phyloP scores from a whole-genome alignment of 805 yeast species.

The Wickerhamiella domercqiae region DNA sequence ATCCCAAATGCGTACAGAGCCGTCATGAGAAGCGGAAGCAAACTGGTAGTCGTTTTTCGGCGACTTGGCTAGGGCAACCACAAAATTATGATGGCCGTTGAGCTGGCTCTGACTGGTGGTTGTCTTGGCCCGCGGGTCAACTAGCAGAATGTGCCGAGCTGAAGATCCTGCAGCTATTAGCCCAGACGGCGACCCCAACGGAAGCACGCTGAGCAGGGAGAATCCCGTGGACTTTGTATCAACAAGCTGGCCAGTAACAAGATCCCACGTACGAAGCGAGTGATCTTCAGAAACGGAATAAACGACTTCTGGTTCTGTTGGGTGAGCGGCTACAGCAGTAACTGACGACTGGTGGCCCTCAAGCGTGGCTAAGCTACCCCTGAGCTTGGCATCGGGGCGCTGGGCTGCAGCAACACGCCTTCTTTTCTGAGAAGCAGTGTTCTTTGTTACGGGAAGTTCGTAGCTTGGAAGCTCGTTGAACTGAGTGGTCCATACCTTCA shows the following conservation, averaged over 20 bases:
- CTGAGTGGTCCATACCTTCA: conserved; percentile 82
- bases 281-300: conserved; percentile 95
- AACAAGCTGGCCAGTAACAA: conserved; percentile 68
- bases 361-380: conserved; percentile 65
- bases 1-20: conserved; percentile 92
- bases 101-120: conserved; percentile 52
- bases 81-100: conserved; percentile 83
- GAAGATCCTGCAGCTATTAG: conserved; percentile 87
- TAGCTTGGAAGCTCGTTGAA: conserved; percentile 62
- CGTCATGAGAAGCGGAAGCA: conserved; percentile 90
- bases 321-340: conserved; percentile 65
- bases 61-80: conserved; percentile 55
- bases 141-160: conserved; percentile 90
- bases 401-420: conserved; percentile 67
- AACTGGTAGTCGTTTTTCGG: conserved; percentile 73
- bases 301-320: conserved; percentile 60
- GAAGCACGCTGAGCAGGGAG: conserved; percentile 62
- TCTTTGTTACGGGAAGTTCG: conserved; percentile 28
- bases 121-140: conserved; percentile 69
- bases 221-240: conserved; percentile 80
- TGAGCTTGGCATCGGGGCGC: conserved; percentile 50
- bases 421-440: conserved; percentile 79
- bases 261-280: conserved; percentile 90
- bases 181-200: conserved; percentile 44
- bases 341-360: conserved; percentile 81